Base-by-base conservation (phyloP, 2,329 filamentous ascomycete species). In the Colletotrichum spaethianum region DNA sequence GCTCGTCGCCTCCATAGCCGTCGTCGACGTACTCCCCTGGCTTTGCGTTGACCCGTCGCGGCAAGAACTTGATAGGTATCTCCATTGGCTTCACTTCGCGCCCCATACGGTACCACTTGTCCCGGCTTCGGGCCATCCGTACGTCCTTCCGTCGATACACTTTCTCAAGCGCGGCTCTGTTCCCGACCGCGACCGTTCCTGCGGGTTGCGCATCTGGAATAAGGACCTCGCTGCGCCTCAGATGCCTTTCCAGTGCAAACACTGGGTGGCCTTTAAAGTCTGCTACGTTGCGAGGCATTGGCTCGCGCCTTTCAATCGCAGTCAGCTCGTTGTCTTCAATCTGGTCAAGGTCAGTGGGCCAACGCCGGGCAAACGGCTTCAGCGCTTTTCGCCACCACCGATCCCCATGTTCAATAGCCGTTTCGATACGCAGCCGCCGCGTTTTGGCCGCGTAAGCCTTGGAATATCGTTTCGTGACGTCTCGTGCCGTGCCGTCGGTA, bases 361-460 rank as follows among this genome's bases (percentile, higher is more conserved):
- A 79, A 2, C 80, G 82, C 1, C 82, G 81, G 20, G 79, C 79
- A 75, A 87, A 92, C 23, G 83, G 78, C 70, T 82, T 83, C 80
- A 91, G 82, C 0, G 85, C 85, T 62, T 81, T 85, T 3, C 82
- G 82, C 86, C 88, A 90, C 90, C 90, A 92, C 64, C 77, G 77
- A 12, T 83, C 83, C 0, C 84, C 87, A 12, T 83, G 77, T 75
- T 87, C 82, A 84, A 86, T 55, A 79, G 86, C 80, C 40, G 79
- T 81, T 59, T 98, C 96, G 1, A 99, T 88, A n/a, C 96, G 91
- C 70, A 89, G 82, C 74, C 91, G 94, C 28, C 94, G 89, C 1
- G 95, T 98, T 82, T 98, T 98, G 28, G 95, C 93, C 76, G 95
- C 96, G 82, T 93, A 98, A 0, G 93, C 92, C 80, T 96, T 97